These are phyloP conservation scores for Aegilops bicornis DNA, from an alignment of 176 grass and related monocot species.

Conservation along the genomic window DNA sequence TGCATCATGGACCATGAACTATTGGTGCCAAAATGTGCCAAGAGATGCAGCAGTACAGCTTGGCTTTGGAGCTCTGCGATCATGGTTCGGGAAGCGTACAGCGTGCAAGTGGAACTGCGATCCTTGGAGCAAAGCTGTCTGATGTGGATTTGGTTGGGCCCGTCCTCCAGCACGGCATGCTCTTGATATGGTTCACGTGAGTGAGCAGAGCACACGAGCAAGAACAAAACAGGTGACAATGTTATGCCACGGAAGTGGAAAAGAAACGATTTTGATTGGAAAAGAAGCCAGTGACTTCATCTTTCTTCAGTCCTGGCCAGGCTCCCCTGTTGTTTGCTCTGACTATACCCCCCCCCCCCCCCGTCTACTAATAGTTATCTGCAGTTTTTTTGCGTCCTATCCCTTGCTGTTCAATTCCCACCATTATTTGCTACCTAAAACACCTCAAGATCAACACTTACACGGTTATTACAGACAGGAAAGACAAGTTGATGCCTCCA, in stretches of 20 bases:
- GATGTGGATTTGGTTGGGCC: background rate
- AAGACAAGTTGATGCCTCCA: slow-evolving; percentile 22
- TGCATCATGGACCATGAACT: background rate
- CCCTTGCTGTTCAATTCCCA: slow-evolving; percentile 1
- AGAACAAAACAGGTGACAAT: slow-evolving; percentile 38
- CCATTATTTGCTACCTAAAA: slow-evolving; percentile 46
- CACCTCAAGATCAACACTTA: slow-evolving; percentile 22
- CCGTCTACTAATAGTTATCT: slow-evolving; percentile 32
- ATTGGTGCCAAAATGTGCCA: slow-evolving; percentile 11
- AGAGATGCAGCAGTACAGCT: background rate
- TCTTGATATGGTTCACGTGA: slow-evolving; percentile 3
- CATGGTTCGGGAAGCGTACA: background rate
- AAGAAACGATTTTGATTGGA: slow-evolving; percentile 37
- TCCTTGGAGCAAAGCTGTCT: background rate
- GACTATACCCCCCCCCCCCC: slow-evolving; percentile 37
- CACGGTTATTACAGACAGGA: slow-evolving; percentile 38
- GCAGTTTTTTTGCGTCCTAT: slow-evolving; percentile 35
- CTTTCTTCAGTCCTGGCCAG: slow-evolving; percentile 44
- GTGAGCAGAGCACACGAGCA: slow-evolving; percentile 24
- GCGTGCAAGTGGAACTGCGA: background rate
- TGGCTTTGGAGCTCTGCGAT: background rate
- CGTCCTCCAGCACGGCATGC: background rate
- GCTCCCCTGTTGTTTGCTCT: slow-evolving; percentile 51
- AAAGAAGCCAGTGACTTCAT: slow-evolving; percentile 59
- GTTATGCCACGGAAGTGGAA: background rate